Evolutionary conservation across 2,329 filamentous ascomycete genomes (phyloP).

Genomic region (Fusarium pseudograminearum): DNA sequence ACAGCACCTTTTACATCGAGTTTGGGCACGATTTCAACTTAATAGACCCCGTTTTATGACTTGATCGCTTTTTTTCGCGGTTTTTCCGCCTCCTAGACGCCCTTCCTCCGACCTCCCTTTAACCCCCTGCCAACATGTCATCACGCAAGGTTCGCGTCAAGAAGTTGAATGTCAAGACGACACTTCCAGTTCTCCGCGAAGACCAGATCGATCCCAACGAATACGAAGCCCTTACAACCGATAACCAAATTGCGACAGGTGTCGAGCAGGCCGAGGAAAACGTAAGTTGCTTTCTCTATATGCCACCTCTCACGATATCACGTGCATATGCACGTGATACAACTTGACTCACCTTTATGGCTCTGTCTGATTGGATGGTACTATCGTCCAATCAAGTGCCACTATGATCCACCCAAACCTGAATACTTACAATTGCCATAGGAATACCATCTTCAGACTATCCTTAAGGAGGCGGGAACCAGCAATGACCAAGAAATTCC

Average conservation of each 20-base stretch:
- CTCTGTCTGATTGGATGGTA: conserved; percentile 20
- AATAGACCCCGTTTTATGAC: conserved; percentile 70
- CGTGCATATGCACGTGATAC: conserved; percentile 63
- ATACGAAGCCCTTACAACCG: conserved; percentile 86
- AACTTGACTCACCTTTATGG: neutral
- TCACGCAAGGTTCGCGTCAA: conserved; percentile 81
- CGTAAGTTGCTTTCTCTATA: conserved; percentile 73
- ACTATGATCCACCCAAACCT: neutral
- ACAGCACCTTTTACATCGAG: conserved; percentile 65
- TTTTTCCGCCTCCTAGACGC: conserved; percentile 65
- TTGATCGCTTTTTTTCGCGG: conserved; percentile 73
- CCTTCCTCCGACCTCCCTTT: conserved; percentile 54
- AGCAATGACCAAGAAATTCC: conserved; percentile 73
- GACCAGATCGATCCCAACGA: conserved; percentile 87
- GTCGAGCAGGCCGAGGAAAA: conserved; percentile 98
- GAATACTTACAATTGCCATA: conserved; percentile 57
- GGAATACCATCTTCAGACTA: conserved; percentile 96
- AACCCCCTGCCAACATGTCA: conserved; percentile 65
- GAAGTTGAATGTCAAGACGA: conserved; percentile 93
- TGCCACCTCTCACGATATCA: conserved; percentile 57
- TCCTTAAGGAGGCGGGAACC: conserved; percentile 68
- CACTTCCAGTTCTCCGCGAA: conserved; percentile 87
- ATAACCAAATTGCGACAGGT: conserved; percentile 91
- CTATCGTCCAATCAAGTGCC: conserved; percentile 23
- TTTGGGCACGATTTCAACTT: conserved; percentile 61